Conservation (phyloP, 2,329 filamentous ascomycete genomes). For the Aureobasidium sp. region DNA sequence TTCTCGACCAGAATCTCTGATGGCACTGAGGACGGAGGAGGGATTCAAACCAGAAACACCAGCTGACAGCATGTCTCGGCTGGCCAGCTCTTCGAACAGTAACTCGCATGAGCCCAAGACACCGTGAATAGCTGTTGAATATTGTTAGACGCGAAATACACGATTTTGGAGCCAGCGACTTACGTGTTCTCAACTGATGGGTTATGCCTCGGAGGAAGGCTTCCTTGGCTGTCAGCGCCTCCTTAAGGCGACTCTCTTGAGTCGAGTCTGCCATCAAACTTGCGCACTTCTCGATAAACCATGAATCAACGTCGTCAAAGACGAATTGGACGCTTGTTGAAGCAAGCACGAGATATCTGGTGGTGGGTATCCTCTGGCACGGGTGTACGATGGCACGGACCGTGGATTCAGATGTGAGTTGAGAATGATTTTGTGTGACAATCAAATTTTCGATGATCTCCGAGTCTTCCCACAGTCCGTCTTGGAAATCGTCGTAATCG, state of each 20-base stretch:
- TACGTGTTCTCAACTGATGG: constrained; percentile 40
- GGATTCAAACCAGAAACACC: constrained; percentile 17
- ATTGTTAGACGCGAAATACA: not conserved
- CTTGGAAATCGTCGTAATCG: constrained; percentile 26
- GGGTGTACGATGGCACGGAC: constrained; percentile 35
- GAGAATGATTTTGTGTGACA: constrained; percentile 29
- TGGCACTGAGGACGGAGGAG: constrained; percentile 28
- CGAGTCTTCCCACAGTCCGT: constrained; percentile 41
- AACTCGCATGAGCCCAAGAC: constrained; percentile 39
- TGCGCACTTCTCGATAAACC: constrained; percentile 40
- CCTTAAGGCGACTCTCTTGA: constrained; percentile 34
- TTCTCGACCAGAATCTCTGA: constrained; percentile 36
- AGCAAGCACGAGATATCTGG: constrained; percentile 34
- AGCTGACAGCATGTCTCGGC: constrained; percentile 21
- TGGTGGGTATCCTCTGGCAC: constrained; percentile 29
- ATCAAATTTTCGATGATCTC: constrained; percentile 36
- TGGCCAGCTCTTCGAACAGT: constrained; percentile 36
- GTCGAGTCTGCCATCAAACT: constrained; percentile 33
- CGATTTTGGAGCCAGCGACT: not conserved
- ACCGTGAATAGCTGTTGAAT: constrained; percentile 35
- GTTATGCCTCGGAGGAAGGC: constrained; percentile 41
- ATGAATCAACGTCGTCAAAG: constrained; percentile 43
- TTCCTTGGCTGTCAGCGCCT: constrained; percentile 40
- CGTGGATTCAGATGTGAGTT: constrained; percentile 23
- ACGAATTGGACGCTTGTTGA: constrained; percentile 37